A percentile compares a stretch with the other conserved stretches of the same genome.
These are phyloP conservation scores for Dictyostelium brefeldianum DNA, from an alignment of 78 protist species.

Conservation along the genomic window DNA sequence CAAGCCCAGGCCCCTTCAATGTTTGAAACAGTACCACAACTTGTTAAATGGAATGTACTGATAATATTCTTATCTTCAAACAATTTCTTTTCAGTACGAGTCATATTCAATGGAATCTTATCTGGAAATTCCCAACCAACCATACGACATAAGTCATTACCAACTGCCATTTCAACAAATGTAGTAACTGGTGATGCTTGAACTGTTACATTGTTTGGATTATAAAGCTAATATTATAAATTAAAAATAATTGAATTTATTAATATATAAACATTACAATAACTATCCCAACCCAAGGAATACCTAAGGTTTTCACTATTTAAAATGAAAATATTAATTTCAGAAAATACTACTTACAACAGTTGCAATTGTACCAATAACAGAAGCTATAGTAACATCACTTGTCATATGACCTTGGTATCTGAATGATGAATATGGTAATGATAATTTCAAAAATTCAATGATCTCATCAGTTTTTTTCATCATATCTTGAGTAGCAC, in stretches of 20 bases:
- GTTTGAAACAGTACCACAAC: slow-evolving; percentile 62
- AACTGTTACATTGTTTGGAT: slow-evolving; percentile 53
- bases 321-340: not conserved
- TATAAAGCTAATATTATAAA: too few species aligned
- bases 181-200: slow-evolving; percentile 66
- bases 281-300: too few species aligned
- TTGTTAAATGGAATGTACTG: slow-evolving; percentile 29
- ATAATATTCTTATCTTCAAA: not conserved
- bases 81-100: not conserved
- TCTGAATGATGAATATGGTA: slow-evolving; percentile 50
- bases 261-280: too few species aligned
- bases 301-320: too few species aligned
- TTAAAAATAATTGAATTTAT: too few species aligned
- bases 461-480: slow-evolving; percentile 2
- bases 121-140: slow-evolving; percentile 58
- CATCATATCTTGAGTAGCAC: slow-evolving; percentile 28
- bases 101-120: not conserved
- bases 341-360: not conserved
- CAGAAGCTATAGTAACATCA: not conserved
- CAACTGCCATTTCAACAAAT: slow-evolving; percentile 40
- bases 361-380: slow-evolving; percentile 14
- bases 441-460: slow-evolving; percentile 12
- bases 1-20: slow-evolving; percentile 32
- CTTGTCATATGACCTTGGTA: slow-evolving; percentile 48
- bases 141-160: slow-evolving; percentile 54